Evolutionary conservation across 2,329 filamentous ascomycete genomes (phyloP), one percentile per base, ranked within the genome.

Genomic region (Moelleriella libera): DNA sequence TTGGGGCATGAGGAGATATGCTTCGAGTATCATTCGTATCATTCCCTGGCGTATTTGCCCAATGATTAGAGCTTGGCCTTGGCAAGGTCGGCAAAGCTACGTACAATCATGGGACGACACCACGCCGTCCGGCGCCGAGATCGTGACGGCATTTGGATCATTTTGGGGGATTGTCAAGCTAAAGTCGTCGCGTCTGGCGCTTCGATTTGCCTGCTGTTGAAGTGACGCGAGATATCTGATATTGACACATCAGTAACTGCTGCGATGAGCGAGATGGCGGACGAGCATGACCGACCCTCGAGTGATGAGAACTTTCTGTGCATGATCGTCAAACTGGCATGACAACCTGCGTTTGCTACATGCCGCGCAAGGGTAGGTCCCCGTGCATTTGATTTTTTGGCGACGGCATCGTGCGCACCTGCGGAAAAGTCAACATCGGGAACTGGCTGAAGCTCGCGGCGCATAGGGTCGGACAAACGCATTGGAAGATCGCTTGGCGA

Each of bases 301-400:
- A 11, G 70, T 71, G 4, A 75, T 70, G 4, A 74, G 55, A 11
- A 74, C 60, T 51, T 72, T 73, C 45, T 72, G 67, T 39, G 70
- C 66, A n/a, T 63, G 61, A 40, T 70, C 66, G 41, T 62, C 60
- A 53, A 63, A 63, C 30, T 63, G 55, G 47, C 61, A 63, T 0
- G 57, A 52, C 4, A 63, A 47, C 39, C 60, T 59, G 30, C 61
- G 60, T 47, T 60, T 60, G 30, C 55, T 58, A 45, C 61, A 63
- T 6, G 59, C 61, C 7, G 58, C 58, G 42, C 61, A 63, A 0
- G 61, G 61, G 21, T 61, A 56, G 1, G 54, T 57, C 0, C 61
- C 61, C 0, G 58, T 62, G 8, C 61, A 63, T 47, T 63, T 63
- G 45, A 63, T 62, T 49, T 63, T 63, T 42, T 63, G 60, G 34